Evolutionary conservation across 169 alveolate genomes (phyloP).

Genomic region (Eimeria brunetti): DNA sequence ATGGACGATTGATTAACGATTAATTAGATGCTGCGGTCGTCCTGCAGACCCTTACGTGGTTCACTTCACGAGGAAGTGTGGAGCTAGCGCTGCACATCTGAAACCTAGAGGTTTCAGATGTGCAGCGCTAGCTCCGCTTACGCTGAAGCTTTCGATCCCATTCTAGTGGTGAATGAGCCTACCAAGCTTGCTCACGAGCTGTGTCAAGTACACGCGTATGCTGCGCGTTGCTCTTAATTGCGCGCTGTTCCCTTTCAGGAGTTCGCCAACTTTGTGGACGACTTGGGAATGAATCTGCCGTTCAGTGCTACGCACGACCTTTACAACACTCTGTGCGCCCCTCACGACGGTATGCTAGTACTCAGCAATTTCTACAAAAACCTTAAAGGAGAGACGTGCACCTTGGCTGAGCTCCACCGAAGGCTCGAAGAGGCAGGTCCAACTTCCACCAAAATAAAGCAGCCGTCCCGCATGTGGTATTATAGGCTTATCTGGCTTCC

Average conservation of each 20-base stretch:
- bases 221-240: neutral
- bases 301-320: conserved; percentile 69
- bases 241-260: conserved; percentile 38
- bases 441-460: neutral
- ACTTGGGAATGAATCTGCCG: conserved; percentile 77
- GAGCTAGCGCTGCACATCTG: neutral
- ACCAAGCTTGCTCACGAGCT: neutral
- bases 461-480: neutral
- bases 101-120: neutral
- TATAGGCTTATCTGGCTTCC: neutral
- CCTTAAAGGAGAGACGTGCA: conserved; percentile 73
- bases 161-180: neutral
- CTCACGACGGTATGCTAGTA: conserved; percentile 68
- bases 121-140: too few relatives aligned
- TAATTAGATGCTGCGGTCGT: neutral
- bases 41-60: neutral
- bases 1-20: neutral
- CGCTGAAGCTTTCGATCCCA: neutral
- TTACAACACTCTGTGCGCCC: conserved; percentile 67
- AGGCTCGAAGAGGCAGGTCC: conserved; percentile 81
- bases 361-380: conserved; percentile 73
- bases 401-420: conserved; percentile 70
- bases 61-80: neutral
- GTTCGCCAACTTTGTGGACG: conserved; percentile 81
- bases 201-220: neutral